Evolutionary conservation across 208 protist species (phyloP), one percentile per base, ranked within the genome.

Genomic region (Leishmania major): DNA sequence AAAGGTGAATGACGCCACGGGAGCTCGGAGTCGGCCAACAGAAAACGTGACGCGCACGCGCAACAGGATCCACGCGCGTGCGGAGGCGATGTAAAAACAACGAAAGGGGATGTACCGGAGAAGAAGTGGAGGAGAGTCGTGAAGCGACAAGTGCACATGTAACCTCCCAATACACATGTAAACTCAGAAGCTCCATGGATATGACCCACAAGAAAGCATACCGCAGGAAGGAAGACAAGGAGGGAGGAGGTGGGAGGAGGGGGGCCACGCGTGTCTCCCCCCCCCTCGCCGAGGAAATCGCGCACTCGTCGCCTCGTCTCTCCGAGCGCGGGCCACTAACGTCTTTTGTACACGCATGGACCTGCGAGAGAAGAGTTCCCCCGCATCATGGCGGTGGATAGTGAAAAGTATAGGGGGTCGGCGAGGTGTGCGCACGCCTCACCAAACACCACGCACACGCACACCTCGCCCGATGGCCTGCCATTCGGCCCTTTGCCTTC

Each of bases 51-150:
- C 28, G 70, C 11, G 28, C 45, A 55, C 40, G 25, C 10, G 25
- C 40, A 25, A 69, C 37, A 45, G 0, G 6, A 11, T 28, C 6
- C 15, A 22, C 31, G 28, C 11, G 28, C 7, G 25, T 55, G 60
- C 25, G 40, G 35, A 37, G 60, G 47, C 37, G 47, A 37, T 35
- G 51, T 43, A 22, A 69, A 2, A 37, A 70, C 31, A 3, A 37
- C 60, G 13, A 73, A 43, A 17, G 31, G 25, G 66, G 10, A 7
- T 40, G 78, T 75, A 66, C 31, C 15, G 35, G 40, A 75, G 47
- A 47, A 79, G 28, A 79, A 31, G 62, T 40, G 62, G 37, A 40
- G 78, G 40, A 64, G 47, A 64, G 78, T 47, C 15, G 19, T 35
- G 37, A 71, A 28, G 66, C 66, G 11, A 13, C 66, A 25, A 35